Evolutionary conservation across 1,284 basidiomycete genomes (phyloP), one percentile per base, ranked within the genome.

Genomic region (Ceratobasidium sp.): DNA sequence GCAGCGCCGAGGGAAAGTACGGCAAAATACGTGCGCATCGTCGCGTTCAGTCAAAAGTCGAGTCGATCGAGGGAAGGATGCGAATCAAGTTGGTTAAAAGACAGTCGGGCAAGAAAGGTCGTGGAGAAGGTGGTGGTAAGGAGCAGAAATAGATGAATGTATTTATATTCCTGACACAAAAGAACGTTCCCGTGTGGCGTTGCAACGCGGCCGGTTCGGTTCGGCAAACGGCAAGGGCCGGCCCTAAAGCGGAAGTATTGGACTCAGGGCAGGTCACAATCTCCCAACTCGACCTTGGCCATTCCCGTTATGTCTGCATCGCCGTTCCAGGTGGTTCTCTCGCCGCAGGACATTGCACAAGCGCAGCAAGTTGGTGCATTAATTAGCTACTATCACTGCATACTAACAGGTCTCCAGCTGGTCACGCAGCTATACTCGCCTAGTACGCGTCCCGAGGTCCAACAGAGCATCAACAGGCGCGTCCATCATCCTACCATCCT

Each of bases 391-490:
- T 39, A 24, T n/a, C 3, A 13, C 24, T 46, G n/a, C 2, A 16
- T 24, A 2, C n/a, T 27, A n/a, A 43, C 1, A 63, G 4, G 4
- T 31, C 46, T 22, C 13, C 31, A 69, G 66, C 51, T 69, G 13
- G 66, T 69, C 6, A 56, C 31, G 13, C 66, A 69, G 39, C 34
- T 69, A 22, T 69, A 69, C 29, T 54, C 66, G 31, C 66, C 66
- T 37, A 58, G 51, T 41, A 69, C 66, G 43, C 66, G 66, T 58
- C 66, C 66, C 37, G 66, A 69, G 66, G 51, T 69, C 37, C 66
- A 69, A 46, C 66, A 69, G 39, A 69, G 53, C 66, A 69, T 73
- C 71, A 73, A 73, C 58, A 73, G 71, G 58, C 71, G 58, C 71
- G 71, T 61, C 49, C 27, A 39, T 66, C 61, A 53, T 59, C 54